phyloP scores from a whole-genome alignment of 768 basidiomycete species.

The Trichaptum fuscoviolaceum region DNA sequence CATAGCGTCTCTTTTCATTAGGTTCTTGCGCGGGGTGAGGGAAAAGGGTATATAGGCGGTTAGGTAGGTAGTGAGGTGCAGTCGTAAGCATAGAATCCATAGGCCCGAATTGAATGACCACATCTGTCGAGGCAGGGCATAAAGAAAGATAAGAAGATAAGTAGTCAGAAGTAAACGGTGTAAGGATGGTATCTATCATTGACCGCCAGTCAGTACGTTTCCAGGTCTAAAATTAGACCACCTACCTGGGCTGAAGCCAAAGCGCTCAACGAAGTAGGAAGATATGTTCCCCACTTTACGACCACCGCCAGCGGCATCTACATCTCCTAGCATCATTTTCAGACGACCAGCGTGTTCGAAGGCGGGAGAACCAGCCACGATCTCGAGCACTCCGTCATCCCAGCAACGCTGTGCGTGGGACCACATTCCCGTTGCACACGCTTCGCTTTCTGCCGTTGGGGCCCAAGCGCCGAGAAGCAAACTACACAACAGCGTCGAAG shows the following conservation, averaged over 20 bases:
- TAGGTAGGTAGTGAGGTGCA: slow-evolving; percentile 69
- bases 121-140: slow-evolving; percentile 65
- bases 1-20: slow-evolving; percentile 67
- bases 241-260: slow-evolving; percentile 71
- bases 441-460: slow-evolving; percentile 69
- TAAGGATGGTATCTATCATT: slow-evolving; percentile 57
- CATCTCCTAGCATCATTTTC: slow-evolving; percentile 78
- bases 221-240: slow-evolving; percentile 6
- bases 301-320: slow-evolving; percentile 61
- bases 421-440: slow-evolving; percentile 78
- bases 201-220: neutral
- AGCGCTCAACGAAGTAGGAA: slow-evolving; percentile 73
- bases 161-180: slow-evolving; percentile 73
- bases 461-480: slow-evolving; percentile 68
- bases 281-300: slow-evolving; percentile 62
- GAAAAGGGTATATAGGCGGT: slow-evolving; percentile 65
- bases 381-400: slow-evolving; percentile 76
- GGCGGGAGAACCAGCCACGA: slow-evolving; percentile 57
- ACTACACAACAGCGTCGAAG: slow-evolving; percentile 68
- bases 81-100: slow-evolving; percentile 76
- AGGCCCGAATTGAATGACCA: slow-evolving; percentile 74
- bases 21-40: slow-evolving; percentile 81
- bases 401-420: slow-evolving; percentile 56
- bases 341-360: slow-evolving; percentile 32
- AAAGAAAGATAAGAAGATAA: slow-evolving; percentile 75